Conservation (phyloP, 805 yeast genomes). For the Ogataea polymorpha region DNA sequence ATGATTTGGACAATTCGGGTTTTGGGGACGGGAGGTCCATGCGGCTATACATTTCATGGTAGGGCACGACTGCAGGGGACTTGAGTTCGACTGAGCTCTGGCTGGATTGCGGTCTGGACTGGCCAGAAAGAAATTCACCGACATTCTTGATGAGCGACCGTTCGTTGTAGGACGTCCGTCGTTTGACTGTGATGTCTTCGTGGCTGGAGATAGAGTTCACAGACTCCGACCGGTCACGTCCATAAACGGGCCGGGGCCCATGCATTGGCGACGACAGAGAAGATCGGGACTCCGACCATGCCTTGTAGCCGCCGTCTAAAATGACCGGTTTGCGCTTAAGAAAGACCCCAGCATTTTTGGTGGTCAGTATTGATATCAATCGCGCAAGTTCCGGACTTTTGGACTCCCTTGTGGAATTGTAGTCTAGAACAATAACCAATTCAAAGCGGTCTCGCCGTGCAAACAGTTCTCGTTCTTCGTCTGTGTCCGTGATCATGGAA, state of each 20-base stretch:
- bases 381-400: slow-evolving; percentile 28
- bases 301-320: slow-evolving; percentile 59
- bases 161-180: slow-evolving; percentile 16
- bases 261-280: slow-evolving; percentile 21
- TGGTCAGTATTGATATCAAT: slow-evolving; percentile 37
- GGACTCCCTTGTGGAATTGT: slow-evolving; percentile 27
- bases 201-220: slow-evolving; percentile 11
- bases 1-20: not conserved
- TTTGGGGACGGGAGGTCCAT: not conserved
- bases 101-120: slow-evolving; percentile 15
- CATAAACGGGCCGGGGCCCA: slow-evolving; percentile 19
- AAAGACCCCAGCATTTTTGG: slow-evolving; percentile 35
- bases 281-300: slow-evolving; percentile 44
- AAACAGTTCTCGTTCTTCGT: slow-evolving; percentile 53
- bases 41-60: slow-evolving; percentile 4
- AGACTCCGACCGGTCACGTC: slow-evolving; percentile 13
- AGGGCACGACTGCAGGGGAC: slow-evolving; percentile 4
- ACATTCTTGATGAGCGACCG: slow-evolving; percentile 20
- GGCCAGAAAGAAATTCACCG: slow-evolving; percentile 20
- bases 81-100: slow-evolving; percentile 10
- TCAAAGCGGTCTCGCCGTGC: slow-evolving; percentile 52
- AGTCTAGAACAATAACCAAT: slow-evolving; percentile 63
- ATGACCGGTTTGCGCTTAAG: slow-evolving; percentile 42
- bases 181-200: slow-evolving; percentile 13
- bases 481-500: slow-evolving; percentile 55